Conservation (phyloP, 2,329 filamentous ascomycete genomes). For the Claviceps sp. region DNA sequence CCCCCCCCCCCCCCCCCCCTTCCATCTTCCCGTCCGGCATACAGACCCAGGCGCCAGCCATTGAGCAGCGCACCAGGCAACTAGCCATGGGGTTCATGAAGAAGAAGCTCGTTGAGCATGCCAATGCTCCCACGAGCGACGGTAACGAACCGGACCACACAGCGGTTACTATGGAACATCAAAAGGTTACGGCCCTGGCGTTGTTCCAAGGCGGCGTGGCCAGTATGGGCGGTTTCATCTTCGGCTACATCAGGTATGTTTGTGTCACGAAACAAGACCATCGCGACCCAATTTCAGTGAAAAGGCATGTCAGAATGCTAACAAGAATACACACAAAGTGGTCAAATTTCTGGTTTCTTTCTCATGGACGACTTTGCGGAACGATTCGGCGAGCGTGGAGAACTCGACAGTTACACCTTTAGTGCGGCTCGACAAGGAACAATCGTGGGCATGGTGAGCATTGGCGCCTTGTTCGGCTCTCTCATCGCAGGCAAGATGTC, state of each 20-base stretch:
- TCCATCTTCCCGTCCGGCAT: not conserved
- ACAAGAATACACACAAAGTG: conserved; percentile 20
- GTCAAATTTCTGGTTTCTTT: conserved; percentile 50
- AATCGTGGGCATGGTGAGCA: conserved; percentile 46
- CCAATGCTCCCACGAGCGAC: not conserved
- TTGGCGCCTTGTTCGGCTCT: conserved; percentile 46
- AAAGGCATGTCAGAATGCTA: not conserved
- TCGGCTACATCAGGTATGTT: conserved; percentile 40
- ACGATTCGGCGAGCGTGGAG: conserved; percentile 36
- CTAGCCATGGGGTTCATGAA: conserved; percentile 3
- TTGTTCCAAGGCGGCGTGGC: conserved; percentile 36
- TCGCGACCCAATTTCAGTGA: too few species aligned
- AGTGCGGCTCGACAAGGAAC: conserved; percentile 47
- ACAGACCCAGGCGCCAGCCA: not conserved
- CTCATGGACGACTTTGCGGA: conserved; percentile 41
- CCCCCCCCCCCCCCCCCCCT: not conserved
- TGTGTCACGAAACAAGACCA: too few species aligned
- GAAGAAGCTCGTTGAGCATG: not conserved
- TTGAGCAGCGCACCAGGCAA: not conserved
- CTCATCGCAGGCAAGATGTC: conserved; percentile 46
- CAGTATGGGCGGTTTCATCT: conserved; percentile 44
- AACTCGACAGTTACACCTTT: conserved; percentile 22
- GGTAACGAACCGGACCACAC: not conserved
- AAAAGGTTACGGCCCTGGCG: conserved; percentile 27
- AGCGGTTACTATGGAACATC: conserved; percentile 1